Evolutionary conservation across 768 basidiomycete species (phyloP).

Genomic region (Kwoniella sp.): DNA sequence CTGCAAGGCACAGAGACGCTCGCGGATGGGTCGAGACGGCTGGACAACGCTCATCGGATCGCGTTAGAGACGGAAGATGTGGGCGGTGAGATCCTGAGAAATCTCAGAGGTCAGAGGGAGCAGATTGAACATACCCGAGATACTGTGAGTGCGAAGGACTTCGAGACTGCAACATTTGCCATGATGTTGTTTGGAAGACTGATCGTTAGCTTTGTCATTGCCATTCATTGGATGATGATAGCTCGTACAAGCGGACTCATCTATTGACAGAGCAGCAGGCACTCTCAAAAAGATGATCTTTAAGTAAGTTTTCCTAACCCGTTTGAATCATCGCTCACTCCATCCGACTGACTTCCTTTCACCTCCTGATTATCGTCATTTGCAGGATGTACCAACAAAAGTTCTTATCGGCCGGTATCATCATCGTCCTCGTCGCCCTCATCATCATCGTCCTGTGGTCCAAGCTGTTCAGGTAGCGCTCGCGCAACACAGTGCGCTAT

Average conservation of each 20-base stretch:
- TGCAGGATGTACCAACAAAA: slow-evolving; percentile 98
- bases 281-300: slow-evolving; percentile 95
- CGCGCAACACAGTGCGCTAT: background rate
- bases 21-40: slow-evolving; percentile 74
- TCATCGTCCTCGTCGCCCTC: slow-evolving; percentile 78
- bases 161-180: too few species aligned
- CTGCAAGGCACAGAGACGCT: slow-evolving; percentile 76
- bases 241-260: slow-evolving; percentile 82
- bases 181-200: slow-evolving; percentile 1
- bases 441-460: slow-evolving; percentile 60
- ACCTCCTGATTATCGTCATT: slow-evolving; percentile 6
- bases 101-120: slow-evolving; percentile 82
- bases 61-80: slow-evolving; percentile 96
- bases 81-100: slow-evolving; percentile 86
- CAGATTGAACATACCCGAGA: slow-evolving; percentile 91
- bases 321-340: slow-evolving; percentile 18
- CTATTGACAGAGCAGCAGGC: slow-evolving; percentile 86
- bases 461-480: slow-evolving; percentile 42
- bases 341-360: slow-evolving; percentile 10
- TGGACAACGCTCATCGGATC: slow-evolving; percentile 87
- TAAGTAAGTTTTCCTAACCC: slow-evolving; percentile 64
- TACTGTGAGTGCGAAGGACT: slow-evolving; percentile 68
- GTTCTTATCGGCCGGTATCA: slow-evolving; percentile 81
- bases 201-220: too few species aligned
- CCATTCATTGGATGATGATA: slow-evolving; percentile 51